Base-by-base conservation (phyloP, 1,284 basidiomycete species). In the Ustilago hordei region DNA sequence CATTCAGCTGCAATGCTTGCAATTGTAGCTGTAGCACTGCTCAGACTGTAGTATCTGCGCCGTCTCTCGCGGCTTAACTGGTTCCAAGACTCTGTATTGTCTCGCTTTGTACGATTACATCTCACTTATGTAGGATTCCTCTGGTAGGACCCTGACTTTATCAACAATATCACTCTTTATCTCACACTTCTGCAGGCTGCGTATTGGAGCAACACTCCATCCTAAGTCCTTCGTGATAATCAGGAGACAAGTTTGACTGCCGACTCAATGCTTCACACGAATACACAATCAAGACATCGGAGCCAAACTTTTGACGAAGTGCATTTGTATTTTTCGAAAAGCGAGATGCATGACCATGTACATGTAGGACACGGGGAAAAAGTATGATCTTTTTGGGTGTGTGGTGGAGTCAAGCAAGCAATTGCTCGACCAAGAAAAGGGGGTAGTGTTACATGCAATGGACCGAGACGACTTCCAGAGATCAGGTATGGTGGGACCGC, bases 371-470 rank as follows among this genome's bases (percentile, higher is more conserved):
- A 60, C 50, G 52, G 35, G 50, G 60, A 35, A 39, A 59, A 28
- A 15, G 17, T 9, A 28, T 32, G 23, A 32, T 17, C 23, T 47
- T 67, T 72, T 67, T 66, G 50, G 47, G 64, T 52, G 38, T 17
- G 35, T 39, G 48, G 11, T 28, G 23, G 28, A 50, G 31, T 17
- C 41, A 39, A 13, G 23, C n/a, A 19, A 8, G 15, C 34, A 13
- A 59, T 43, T 5, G 53, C 23, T 39, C 15, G 23, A 12, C 35
- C 19, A 31, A 55, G 45, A 32, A 23, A 17, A 17, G 35, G 43
- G 23, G 69, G 70, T 73, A 73, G 70, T 67, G 67, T 60, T 73
- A 73, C 70, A 73, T 73, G 70, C 61, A 64, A 69, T 38, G 13
- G 28, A 36, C 28, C 39, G 23, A 35, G 32, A 35, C 34, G 23